phyloP scores from a whole-genome alignment of 106 monocot species.

The Dendrobium chrysotoxum region DNA sequence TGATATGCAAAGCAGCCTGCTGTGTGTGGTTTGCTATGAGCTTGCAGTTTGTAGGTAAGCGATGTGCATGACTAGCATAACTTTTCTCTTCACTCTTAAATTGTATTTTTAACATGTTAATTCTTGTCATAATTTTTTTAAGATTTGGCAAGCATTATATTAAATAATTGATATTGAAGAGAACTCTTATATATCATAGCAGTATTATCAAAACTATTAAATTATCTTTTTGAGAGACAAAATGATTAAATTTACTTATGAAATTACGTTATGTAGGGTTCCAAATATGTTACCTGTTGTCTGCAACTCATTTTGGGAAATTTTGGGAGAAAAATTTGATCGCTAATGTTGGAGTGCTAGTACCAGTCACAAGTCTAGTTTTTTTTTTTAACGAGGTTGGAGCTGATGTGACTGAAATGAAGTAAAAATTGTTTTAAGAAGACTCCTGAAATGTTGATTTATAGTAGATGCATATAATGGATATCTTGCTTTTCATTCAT shows the following conservation, averaged over 20 bases:
- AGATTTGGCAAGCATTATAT: too few species aligned
- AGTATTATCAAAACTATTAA: background rate
- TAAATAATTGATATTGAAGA: background rate
- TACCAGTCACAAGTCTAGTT: background rate
- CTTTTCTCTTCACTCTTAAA: too few species aligned
- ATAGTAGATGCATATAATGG: background rate
- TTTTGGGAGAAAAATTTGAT: background rate
- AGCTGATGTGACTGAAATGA: background rate
- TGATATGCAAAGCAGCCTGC: too few species aligned
- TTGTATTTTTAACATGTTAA: too few species aligned
- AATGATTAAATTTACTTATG: background rate
- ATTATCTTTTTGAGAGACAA: too few species aligned
- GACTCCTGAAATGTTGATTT: background rate
- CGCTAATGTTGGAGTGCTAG: background rate
- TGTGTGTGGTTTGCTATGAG: too few species aligned
- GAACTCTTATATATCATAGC: background rate
- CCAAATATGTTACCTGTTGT: background rate
- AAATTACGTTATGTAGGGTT: background rate
- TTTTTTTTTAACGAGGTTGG: background rate
- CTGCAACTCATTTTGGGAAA: background rate
- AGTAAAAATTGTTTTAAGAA: background rate
- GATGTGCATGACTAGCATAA: too few species aligned
- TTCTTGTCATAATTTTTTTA: too few species aligned
- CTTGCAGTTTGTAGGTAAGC: too few species aligned
- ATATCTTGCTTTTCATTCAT: background rate